phyloP scores from a whole-genome alignment of 805 yeast species.

The Saccharomycopsis microspora region DNA sequence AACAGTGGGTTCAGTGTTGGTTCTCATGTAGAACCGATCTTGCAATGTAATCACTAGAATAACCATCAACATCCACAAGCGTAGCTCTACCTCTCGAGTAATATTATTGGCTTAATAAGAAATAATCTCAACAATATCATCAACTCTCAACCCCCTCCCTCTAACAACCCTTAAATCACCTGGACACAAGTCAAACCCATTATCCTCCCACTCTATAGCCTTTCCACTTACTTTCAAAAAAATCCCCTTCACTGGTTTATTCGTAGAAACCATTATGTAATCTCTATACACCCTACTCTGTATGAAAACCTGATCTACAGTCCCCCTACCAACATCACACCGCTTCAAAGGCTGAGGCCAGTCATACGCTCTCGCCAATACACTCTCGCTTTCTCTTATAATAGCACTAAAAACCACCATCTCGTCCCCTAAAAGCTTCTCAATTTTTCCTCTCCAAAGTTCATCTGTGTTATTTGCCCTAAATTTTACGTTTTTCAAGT shows the following conservation, averaged over 20 bases:
- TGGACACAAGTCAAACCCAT: conserved; percentile 39
- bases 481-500: background rate
- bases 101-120: background rate
- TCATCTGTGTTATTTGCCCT: background rate
- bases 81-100: too few species aligned
- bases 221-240: conserved; percentile 22
- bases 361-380: conserved; percentile 27
- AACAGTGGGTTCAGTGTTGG: too few species aligned
- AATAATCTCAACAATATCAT: background rate
- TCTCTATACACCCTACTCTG: conserved; percentile 20
- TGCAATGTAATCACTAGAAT: too few species aligned
- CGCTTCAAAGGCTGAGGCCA: conserved; percentile 33
- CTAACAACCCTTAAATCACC: conserved; percentile 19
- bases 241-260: conserved; percentile 35
- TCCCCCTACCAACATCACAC: conserved; percentile 18
- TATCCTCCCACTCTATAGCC: conserved; percentile 26
- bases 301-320: conserved; percentile 18
- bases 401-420: background rate
- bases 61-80: too few species aligned
- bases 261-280: conserved; percentile 20
- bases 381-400: background rate
- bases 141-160: conserved; percentile 4
- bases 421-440: background rate
- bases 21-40: too few species aligned
- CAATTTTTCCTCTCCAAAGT: background rate